These are phyloP conservation scores for Jatropha curcas DNA, from an alignment of 345 rosid genomes.

Conservation along the genomic window DNA sequence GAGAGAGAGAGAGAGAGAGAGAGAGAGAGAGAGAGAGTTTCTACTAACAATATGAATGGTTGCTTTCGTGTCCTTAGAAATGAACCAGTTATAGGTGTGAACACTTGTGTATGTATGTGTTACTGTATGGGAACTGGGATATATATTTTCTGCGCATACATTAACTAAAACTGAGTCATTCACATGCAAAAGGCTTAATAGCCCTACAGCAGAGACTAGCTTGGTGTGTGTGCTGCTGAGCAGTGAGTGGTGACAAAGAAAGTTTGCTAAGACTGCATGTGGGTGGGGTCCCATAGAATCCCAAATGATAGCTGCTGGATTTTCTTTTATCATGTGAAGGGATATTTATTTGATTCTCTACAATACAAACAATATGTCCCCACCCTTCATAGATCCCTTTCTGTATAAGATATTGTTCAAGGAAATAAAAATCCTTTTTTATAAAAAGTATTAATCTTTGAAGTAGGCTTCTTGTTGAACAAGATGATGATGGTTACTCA, in stretches of 20 bases:
- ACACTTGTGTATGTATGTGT: too few relatives aligned
- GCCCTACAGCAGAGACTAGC: not conserved
- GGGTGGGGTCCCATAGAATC: conserved; percentile 24
- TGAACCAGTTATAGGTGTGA: not conserved
- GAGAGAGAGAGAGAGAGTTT: too few relatives aligned
- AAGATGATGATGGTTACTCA: not conserved
- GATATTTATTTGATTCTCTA: not conserved
- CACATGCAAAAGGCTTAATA: conserved; percentile 25
- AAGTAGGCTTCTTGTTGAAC: not conserved
- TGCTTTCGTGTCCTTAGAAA: not conserved
- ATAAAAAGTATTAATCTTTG: too few relatives aligned
- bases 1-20: too few relatives aligned
- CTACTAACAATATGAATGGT: too few relatives aligned
- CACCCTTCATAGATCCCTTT: too few relatives aligned
- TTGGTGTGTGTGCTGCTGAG: not conserved
- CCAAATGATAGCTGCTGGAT: conserved; percentile 11
- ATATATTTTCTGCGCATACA: too few relatives aligned
- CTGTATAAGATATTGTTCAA: too few relatives aligned
- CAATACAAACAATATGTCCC: not conserved
- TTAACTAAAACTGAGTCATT: conserved; percentile 1
- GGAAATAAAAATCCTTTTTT: too few relatives aligned
- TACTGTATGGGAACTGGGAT: too few relatives aligned
- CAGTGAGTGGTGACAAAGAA: conserved; percentile 14
- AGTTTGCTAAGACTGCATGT: conserved; percentile 23
- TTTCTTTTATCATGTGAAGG: not conserved